Conservation (phyloP, 73 alveolate genomes). For the Tetrahymena elliotti region DNA sequence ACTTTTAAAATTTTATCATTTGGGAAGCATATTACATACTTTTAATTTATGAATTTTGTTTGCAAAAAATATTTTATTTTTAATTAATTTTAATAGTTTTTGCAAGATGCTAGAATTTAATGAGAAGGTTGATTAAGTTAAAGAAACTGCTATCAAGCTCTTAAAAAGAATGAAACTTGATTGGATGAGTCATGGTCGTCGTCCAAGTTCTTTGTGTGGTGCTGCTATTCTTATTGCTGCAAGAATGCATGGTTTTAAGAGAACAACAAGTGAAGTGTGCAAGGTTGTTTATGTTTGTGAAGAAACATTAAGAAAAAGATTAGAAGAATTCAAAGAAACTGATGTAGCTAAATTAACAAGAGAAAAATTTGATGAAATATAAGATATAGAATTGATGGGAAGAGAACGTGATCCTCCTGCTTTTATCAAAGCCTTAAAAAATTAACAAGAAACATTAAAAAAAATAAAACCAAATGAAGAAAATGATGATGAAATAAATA, state of each 20-base stretch:
- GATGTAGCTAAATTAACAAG: slow-evolving; percentile 81
- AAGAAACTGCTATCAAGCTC: slow-evolving; percentile 79
- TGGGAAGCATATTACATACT: no score
- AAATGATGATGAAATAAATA: slow-evolving; percentile 32
- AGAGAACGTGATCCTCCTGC: slow-evolving; percentile 92
- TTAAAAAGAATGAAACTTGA: slow-evolving; percentile 89
- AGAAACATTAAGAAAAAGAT: slow-evolving; percentile 91
- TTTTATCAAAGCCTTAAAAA: slow-evolving; percentile 48
- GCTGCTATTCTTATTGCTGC: slow-evolving; percentile 94
- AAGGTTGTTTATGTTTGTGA: slow-evolving; percentile 89
- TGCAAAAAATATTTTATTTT: not conserved
- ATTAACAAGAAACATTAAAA: slow-evolving; percentile 34
- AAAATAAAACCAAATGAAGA: slow-evolving; percentile 27
- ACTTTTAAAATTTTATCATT: no score
- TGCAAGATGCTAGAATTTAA: slow-evolving; percentile 69
- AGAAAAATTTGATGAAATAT: slow-evolving; percentile 78
- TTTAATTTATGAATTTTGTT: no score
- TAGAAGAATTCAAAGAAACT: slow-evolving; percentile 90
- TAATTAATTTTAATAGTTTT: slow-evolving; percentile 25
- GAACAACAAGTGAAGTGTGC: slow-evolving; percentile 68
- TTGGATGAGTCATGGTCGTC: slow-evolving; percentile 95
- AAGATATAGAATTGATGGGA: slow-evolving; percentile 60
- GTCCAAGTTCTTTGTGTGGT: slow-evolving; percentile 96
- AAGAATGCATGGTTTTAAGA: slow-evolving; percentile 76
- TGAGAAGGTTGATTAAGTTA: slow-evolving; percentile 67